A percentile compares a stretch with the other conserved stretches of the same genome.
These are phyloP conservation scores for Oryza officinalis DNA, from an alignment of 176 grass and related monocot species.

Conservation along the genomic window DNA sequence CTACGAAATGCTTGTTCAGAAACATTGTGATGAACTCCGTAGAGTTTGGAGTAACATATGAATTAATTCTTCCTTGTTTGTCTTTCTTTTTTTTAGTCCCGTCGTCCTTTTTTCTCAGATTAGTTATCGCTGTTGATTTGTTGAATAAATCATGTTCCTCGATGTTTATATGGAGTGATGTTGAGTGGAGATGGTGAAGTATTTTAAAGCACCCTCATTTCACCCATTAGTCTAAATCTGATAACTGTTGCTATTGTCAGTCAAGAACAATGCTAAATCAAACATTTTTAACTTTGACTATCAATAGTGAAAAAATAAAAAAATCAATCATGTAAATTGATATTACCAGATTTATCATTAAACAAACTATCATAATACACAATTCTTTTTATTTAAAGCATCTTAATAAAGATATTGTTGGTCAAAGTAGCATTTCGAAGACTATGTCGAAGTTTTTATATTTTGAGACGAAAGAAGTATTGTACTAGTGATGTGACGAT, in stretches of 20 bases:
- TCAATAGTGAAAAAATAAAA: too few species aligned
- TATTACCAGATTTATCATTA: too few species aligned
- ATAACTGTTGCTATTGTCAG: background rate
- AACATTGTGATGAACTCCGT: background rate
- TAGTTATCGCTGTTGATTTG: background rate
- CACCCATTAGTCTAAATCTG: background rate
- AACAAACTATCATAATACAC: too few species aligned
- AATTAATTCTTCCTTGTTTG: background rate
- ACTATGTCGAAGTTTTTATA: too few species aligned
- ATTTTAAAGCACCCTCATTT: constrained; percentile 1
- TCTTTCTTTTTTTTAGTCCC: background rate
- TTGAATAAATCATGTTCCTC: background rate
- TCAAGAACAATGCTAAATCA: too few species aligned
- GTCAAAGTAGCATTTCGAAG: too few species aligned
- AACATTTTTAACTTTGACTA: too few species aligned
- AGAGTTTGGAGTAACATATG: background rate
- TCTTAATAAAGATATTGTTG: too few species aligned
- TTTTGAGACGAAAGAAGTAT: too few species aligned
- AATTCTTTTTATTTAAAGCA: too few species aligned
- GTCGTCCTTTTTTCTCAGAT: background rate
- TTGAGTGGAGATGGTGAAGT: background rate
- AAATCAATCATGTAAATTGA: too few species aligned
- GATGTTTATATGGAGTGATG: background rate
- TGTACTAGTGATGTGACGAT: background rate
- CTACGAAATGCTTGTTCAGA: too few species aligned